Conservation (phyloP, 2,329 filamentous ascomycete genomes). For the Arachnomyces sp. region DNA sequence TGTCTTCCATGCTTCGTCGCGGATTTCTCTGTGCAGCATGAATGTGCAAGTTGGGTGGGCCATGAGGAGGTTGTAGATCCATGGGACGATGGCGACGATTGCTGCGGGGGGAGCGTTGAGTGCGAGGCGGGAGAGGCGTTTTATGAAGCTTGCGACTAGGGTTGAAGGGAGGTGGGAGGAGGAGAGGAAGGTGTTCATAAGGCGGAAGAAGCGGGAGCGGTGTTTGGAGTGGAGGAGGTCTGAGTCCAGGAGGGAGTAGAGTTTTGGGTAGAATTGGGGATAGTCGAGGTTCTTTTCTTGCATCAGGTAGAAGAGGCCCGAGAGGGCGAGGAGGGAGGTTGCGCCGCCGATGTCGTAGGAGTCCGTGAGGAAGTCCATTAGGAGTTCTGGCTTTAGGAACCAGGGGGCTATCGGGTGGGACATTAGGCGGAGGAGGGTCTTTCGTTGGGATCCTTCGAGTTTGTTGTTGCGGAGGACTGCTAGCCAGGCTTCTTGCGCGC, state of each 20-base stretch:
- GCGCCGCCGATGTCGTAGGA: conserved; percentile 83
- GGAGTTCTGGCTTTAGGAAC: conserved; percentile 78
- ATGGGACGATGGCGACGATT: conserved; percentile 81
- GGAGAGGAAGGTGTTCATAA: conserved; percentile 80
- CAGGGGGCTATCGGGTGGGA: conserved; percentile 75
- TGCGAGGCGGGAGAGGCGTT: conserved; percentile 75
- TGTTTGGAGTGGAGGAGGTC: conserved; percentile 89
- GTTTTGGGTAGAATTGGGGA: conserved; percentile 83
- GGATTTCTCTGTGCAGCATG: conserved; percentile 78
- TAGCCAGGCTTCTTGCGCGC: conserved; percentile 81
- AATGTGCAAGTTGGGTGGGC: conserved; percentile 86
- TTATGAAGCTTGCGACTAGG: conserved; percentile 92
- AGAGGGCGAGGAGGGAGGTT: conserved; percentile 78
- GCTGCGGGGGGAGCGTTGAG: conserved; percentile 85
- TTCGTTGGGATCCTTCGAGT: conserved; percentile 66
- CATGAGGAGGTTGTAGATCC: conserved; percentile 91
- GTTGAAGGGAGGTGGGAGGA: conserved; percentile 89
- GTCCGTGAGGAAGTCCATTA: conserved; percentile 96
- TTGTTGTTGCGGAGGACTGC: conserved; percentile 59
- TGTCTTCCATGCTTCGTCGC: conserved; percentile 51
- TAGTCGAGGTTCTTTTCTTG: conserved; percentile 92
- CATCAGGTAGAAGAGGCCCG: conserved; percentile 91
- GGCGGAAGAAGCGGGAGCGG: conserved; percentile 83
- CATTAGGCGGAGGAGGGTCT: conserved; percentile 67
- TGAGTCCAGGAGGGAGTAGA: conserved; percentile 85